phyloP scores from a whole-genome alignment of 352 stramenopile species.

The Phytophthora podocarpi region DNA sequence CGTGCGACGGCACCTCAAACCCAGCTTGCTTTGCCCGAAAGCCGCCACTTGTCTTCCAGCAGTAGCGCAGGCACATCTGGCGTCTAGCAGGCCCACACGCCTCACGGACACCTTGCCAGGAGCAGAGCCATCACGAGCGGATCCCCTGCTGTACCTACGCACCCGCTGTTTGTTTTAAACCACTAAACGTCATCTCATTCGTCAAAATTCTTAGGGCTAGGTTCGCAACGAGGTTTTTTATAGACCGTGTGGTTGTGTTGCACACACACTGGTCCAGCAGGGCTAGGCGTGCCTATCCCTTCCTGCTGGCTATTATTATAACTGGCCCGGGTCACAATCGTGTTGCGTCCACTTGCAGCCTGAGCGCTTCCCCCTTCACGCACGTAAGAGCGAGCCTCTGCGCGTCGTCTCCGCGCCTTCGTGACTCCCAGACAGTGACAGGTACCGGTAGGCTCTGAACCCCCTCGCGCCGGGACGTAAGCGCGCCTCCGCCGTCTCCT shows the following conservation, averaged over 20 bases:
- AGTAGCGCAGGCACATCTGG: conserved; percentile 2
- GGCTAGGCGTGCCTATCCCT: conserved; percentile 30
- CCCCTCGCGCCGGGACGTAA: conserved; percentile 19
- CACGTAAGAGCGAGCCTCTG: conserved; percentile 13
- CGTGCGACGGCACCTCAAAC: conserved; percentile 7
- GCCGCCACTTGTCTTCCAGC: conserved; percentile 2
- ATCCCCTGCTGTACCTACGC: too few relatives aligned
- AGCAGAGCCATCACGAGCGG: conserved; percentile 19
- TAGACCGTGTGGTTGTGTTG: conserved; percentile 23
- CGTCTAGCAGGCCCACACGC: too few relatives aligned
- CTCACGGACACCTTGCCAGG: not conserved
- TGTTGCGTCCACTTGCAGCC: conserved; percentile 11
- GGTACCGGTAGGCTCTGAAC: conserved; percentile 16
- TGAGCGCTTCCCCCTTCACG: conserved; percentile 7
- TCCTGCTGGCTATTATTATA: conserved; percentile 28
- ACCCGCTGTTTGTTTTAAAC: too few relatives aligned
- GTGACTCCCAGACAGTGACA: conserved; percentile 4
- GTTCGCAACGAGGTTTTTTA: not conserved
- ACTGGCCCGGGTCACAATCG: conserved; percentile 30
- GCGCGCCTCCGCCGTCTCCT: conserved; percentile 14
- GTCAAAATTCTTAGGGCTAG: not conserved
- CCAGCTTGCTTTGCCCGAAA: conserved; percentile 13
- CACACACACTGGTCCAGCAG: conserved; percentile 18
- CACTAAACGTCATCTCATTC: conserved; percentile 9
- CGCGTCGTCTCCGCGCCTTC: not conserved